These are phyloP conservation scores for Coemansia sp. DNA, from an alignment of 192 early-diverging fungal genomes.

Conservation along the genomic window DNA sequence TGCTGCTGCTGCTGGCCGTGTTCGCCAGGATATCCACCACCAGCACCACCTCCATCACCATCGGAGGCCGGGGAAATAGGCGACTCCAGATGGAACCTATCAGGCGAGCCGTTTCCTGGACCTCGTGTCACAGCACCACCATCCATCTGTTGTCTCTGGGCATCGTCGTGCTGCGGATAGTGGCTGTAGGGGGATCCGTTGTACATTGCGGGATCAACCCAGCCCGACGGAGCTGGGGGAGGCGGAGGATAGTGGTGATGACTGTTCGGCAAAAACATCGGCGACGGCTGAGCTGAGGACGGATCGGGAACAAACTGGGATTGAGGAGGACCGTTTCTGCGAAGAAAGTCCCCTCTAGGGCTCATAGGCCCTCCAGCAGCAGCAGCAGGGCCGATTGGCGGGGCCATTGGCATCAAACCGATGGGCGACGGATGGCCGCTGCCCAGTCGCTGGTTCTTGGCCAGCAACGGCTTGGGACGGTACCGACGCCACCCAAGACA, in stretches of 20 bases:
- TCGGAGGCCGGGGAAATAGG: neutral
- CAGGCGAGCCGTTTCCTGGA: neutral
- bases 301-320: neutral
- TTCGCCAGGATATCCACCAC: neutral
- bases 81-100: neutral
- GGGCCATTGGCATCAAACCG: neutral
- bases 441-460: slow-evolving; percentile 5
- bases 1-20: neutral
- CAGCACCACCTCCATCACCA: neutral
- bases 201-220: slow-evolving; percentile 32
- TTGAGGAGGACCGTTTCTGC: slow-evolving; percentile 12
- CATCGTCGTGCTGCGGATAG: neutral
- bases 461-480: slow-evolving; percentile 16
- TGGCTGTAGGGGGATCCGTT: slow-evolving; percentile 17
- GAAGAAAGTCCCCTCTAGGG: neutral
- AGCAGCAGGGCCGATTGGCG: neutral
- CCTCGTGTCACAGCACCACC: too few relatives aligned
- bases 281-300: neutral
- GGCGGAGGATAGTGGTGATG: slow-evolving; percentile 7
- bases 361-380: neutral
- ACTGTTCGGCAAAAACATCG: neutral
- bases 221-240: slow-evolving; percentile 7
- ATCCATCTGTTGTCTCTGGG: too few relatives aligned
- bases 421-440: neutral
- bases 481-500: slow-evolving; percentile 20